Evolutionary conservation across 192 early-diverging fungal species (phyloP).

Genomic region (Linnemannia elongata): DNA sequence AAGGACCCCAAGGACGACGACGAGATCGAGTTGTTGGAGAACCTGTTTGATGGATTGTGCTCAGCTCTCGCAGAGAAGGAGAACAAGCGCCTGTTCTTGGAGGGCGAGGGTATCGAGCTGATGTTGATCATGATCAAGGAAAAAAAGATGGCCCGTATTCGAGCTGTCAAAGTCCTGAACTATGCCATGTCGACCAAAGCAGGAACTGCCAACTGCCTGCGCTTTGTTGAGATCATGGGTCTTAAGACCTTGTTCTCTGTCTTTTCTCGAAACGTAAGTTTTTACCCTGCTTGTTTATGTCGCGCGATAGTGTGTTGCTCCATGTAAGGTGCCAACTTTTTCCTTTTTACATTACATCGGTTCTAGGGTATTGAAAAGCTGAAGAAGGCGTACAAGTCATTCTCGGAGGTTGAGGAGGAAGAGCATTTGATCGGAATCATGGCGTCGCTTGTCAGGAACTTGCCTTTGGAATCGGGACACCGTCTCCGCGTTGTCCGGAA

Average conservation of each 20-base stretch:
- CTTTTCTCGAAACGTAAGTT: slow-evolving; percentile 81
- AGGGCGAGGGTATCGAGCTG: slow-evolving; percentile 91
- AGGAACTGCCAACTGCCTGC: slow-evolving; percentile 67
- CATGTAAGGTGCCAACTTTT: not conserved
- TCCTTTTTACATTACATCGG: not conserved
- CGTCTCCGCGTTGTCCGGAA: slow-evolving; percentile 84
- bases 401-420: slow-evolving; percentile 86
- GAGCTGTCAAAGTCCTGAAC: slow-evolving; percentile 90
- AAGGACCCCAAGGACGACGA: slow-evolving; percentile 88
- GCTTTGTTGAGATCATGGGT: slow-evolving; percentile 87
- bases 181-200: slow-evolving; percentile 75
- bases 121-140: slow-evolving; percentile 94
- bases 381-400: slow-evolving; percentile 83
- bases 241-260: slow-evolving; percentile 88
- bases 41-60: slow-evolving; percentile 88
- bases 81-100: slow-evolving; percentile 81
- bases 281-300: not conserved
- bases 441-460: slow-evolving; percentile 80
- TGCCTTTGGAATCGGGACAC: slow-evolving; percentile 68
- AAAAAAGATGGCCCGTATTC: slow-evolving; percentile 81
- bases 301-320: not conserved
- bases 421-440: slow-evolving; percentile 92
- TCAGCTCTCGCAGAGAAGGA: slow-evolving; percentile 74
- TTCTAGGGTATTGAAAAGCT: slow-evolving; percentile 77
- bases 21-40: slow-evolving; percentile 94